Conservation (phyloP, 768 basidiomycete genomes). For the Tephrocybe sp. region DNA sequence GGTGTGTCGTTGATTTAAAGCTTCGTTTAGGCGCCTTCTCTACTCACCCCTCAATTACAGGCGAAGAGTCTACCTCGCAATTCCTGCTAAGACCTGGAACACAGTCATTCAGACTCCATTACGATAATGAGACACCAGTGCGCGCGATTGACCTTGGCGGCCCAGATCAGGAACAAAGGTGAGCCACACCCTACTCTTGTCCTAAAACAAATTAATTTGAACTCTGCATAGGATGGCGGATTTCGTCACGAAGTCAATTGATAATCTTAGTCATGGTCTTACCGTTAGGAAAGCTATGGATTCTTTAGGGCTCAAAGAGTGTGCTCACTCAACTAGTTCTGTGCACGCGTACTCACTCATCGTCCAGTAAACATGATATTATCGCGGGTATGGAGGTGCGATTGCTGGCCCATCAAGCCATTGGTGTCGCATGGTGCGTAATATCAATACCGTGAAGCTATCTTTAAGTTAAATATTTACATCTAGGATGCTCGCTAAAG, state of each 20-base stretch:
- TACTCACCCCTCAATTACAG: not conserved
- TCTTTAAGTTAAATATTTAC: not conserved
- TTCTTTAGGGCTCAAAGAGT: constrained; percentile 51
- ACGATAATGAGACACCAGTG: constrained; percentile 47
- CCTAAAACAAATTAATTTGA: not conserved
- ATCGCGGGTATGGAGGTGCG: constrained; percentile 70
- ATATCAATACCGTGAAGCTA: not conserved
- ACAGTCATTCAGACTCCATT: constrained; percentile 40
- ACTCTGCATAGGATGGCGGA: constrained; percentile 47
- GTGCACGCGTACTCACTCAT: not conserved
- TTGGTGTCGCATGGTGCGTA: constrained; percentile 69
- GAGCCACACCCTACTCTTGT: not conserved
- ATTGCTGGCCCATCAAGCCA: constrained; percentile 70
- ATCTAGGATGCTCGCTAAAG: constrained; percentile 67
- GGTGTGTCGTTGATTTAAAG: constrained; percentile 5
- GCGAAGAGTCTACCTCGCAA: not conserved
- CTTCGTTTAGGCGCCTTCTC: not conserved
- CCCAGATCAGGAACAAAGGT: constrained; percentile 53
- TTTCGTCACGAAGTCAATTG: constrained; percentile 58
- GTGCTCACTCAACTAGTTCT: constrained; percentile 11
- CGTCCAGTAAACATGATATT: constrained; percentile 44
- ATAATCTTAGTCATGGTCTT: constrained; percentile 52
- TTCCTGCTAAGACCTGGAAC: not conserved
- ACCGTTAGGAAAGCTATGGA: constrained; percentile 52
- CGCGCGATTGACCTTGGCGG: constrained; percentile 56